Base-by-base conservation (phyloP, 202 grass and related monocot genomes). In the Bolboschoenoplectus hybrid region DNA sequence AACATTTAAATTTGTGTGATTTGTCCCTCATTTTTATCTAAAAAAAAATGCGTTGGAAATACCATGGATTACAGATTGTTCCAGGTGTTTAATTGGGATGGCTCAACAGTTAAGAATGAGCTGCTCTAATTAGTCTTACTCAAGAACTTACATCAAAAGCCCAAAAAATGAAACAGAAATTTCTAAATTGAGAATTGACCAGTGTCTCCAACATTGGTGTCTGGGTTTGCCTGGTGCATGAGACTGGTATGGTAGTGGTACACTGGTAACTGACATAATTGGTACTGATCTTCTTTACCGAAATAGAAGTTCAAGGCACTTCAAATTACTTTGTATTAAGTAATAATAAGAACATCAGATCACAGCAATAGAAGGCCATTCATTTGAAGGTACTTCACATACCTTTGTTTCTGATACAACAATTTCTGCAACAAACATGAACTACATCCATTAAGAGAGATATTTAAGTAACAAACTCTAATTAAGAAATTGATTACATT, bases 351-450 rank as follows among this genome's bases (percentile, higher is more conserved):
- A 26, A 26, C 26, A 26, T 26, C 26, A 26, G 26, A 26, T 26
- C 26, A 26, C 26, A 26, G 26, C 26, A 72, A 43, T 46, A 47
- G 41, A 73, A 76, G 16, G 13, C 16, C 55, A 58, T 58, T n/a
- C 55, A 58, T 58, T 58, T 58, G 9, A 58, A 16, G 17, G 57
- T 61, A 19, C 4, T 61, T 61, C n/a, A n/a, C 57, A 61, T 61
- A 6, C 6, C 16, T 61, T 61, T 26, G 26, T 26, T 26, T 26
- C 26, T 26, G 26, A 26, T 26, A 26, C n/a, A n/a, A n/a, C n/a
- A n/a, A n/a, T n/a, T n/a, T n/a, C n/a, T n/a, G n/a, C n/a, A n/a
- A 57, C 55, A 57, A 57, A 57, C 55, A 57, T 57, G 55, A 57
- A 57, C 9, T 17, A 2, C 2, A 56, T 56, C 53, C 10, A 56